Conservation (phyloP, 805 yeast genomes). For the Wickerhamomyces canadensis region DNA sequence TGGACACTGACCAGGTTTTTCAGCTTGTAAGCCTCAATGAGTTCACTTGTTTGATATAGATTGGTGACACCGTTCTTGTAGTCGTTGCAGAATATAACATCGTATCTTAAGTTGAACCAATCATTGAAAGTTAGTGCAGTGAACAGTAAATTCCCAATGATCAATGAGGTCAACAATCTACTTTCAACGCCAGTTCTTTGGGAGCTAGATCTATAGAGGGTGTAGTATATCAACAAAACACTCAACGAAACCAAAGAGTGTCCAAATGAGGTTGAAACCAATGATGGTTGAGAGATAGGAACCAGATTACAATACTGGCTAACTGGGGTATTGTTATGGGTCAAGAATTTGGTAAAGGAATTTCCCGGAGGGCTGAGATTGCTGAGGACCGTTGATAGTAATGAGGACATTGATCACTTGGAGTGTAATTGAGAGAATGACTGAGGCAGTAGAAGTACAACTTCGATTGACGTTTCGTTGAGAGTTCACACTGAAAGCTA, state of each 20-base stretch:
- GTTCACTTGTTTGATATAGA: slow-evolving; percentile 19
- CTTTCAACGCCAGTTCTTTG: slow-evolving; percentile 17
- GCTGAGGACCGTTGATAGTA: slow-evolving; percentile 5
- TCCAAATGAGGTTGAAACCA: slow-evolving; percentile 22
- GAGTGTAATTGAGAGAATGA: neutral
- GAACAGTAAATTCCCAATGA: slow-evolving; percentile 17
- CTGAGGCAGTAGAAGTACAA: no score
- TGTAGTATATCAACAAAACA: slow-evolving; percentile 10
- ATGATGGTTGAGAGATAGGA: slow-evolving; percentile 21
- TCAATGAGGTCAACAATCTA: slow-evolving; percentile 17
- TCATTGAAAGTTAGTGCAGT: slow-evolving; percentile 16
- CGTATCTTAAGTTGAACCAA: slow-evolving; percentile 21
- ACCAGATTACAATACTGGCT: slow-evolving; percentile 16
- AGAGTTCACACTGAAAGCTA: no score
- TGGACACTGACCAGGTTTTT: slow-evolving; percentile 4
- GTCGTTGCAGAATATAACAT: slow-evolving; percentile 22
- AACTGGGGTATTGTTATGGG: slow-evolving; percentile 23
- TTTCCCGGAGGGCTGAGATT: slow-evolving; percentile 6
- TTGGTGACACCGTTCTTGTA: slow-evolving; percentile 23
- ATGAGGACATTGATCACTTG: neutral
- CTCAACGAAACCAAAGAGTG: slow-evolving; percentile 13
- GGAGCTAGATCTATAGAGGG: slow-evolving; percentile 5
- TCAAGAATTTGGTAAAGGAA: slow-evolving; percentile 13
- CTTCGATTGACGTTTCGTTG: no score
- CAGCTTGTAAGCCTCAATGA: slow-evolving; percentile 17